Evolutionary conservation across 75 land plant genomes (phyloP), one percentile per base, ranked within the genome.

Genomic region (Pinus tabuliformis): DNA sequence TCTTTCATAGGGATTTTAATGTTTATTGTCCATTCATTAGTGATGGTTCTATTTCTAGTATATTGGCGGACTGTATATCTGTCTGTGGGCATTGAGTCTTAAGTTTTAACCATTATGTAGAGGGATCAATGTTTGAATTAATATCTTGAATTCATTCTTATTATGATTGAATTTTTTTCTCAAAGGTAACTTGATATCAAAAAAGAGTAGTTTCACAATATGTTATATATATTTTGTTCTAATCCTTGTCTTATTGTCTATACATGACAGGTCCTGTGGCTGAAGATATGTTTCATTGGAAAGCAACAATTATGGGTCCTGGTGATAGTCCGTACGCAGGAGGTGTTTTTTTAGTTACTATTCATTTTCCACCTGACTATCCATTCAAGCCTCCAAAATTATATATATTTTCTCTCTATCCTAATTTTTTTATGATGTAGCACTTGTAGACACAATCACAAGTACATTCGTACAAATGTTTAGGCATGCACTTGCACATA

Each of bases 271-370:
- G 88, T 18, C 83, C 85, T 2, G 79, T 77, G 52, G 86, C 71
- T 12, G 78, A 79, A 63, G 89, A 86, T 65, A 80, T 86, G 83
- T 86, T 86, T 52, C 87, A 84, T 26, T 86, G 88, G 88, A 83
- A 84, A 62, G 88, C 86, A 16, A 81, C 83, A 42, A 86, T 86
- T 42, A 84, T 83, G 88, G 88, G 86, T 15, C 83, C 85, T 22
- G 65, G 66, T 11, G 85, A 80, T 56, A 83, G 83, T 59, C 85
- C 85, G 3, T 83, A 80, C 66, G 58, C 79, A n/a, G 83, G 86
- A 39, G 86, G 86, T 13, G 86, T n/a, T 84, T 45, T 83, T 86
- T 68, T 80, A 24, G 86, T 86, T 62, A 78, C 78, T 39, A 86
- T 86, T 54, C 84, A 79, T 33, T 86, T 86, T 52, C 88, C 88